phyloP scores from a whole-genome alignment of 2,329 filamentous ascomycete species.

The Claviceps spartinae region DNA sequence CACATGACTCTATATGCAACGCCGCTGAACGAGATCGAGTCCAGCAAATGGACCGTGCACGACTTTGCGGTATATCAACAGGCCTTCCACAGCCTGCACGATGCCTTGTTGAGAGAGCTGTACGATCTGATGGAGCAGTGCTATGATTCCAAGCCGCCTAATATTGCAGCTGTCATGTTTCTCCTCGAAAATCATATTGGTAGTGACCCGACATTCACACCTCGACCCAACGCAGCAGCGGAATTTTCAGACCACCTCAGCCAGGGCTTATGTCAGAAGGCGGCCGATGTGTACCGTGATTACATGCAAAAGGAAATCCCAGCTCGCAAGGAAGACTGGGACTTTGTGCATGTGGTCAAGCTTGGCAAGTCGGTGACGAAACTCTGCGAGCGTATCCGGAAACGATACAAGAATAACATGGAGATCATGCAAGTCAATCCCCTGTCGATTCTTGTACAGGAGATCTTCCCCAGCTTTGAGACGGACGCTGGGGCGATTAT shows the following conservation, averaged over 20 bases:
- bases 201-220: conserved; percentile 60
- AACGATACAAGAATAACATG: conserved; percentile 78
- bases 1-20: conserved; percentile 37
- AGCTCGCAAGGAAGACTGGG: conserved; percentile 68
- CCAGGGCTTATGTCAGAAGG: conserved; percentile 60
- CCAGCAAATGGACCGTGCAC: conserved; percentile 51
- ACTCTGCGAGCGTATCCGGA: conserved; percentile 77
- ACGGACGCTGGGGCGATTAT: conserved; percentile 80
- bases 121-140: conserved; percentile 79
- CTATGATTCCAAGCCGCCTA: conserved; percentile 77
- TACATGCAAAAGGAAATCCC: conserved; percentile 73
- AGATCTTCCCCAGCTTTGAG: conserved; percentile 80
- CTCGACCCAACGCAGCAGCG: conserved; percentile 53
- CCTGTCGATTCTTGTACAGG: conserved; percentile 60
- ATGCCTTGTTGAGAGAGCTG: conserved; percentile 72
- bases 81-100: conserved; percentile 60
- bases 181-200: conserved; percentile 73
- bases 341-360: conserved; percentile 81
- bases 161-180: conserved; percentile 66
- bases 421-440: conserved; percentile 66
- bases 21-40: conserved; percentile 41
- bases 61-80: conserved; percentile 63
- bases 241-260: conserved; percentile 60
- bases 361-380: conserved; percentile 77
- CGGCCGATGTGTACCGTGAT: conserved; percentile 64